Base-by-base conservation (phyloP, 441 rosid species). In the Populus hybrid region DNA sequence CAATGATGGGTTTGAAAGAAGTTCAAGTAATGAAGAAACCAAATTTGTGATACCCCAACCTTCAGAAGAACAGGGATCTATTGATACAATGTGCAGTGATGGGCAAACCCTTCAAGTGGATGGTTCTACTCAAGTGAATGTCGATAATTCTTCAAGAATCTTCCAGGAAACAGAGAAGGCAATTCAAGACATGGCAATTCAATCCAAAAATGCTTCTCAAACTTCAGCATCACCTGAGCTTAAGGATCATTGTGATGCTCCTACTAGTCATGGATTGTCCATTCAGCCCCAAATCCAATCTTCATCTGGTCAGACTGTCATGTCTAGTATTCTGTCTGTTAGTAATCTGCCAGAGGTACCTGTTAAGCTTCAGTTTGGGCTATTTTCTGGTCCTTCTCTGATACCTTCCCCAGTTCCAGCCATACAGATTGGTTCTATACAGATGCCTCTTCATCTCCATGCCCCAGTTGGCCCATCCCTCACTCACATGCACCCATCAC, bases 341-440 rank as follows among this genome's bases (percentile, higher is more conserved):
- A 80, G 81, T 23, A 81, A 78, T 76, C 98, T 89, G 76, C 83
- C 89, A 72, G 95, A 92, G 79, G 83, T 83, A 68, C 95, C 97
- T 68, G 80, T 95, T 73, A 92, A 91, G 83, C 90, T 94, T 77
- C 99, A 92, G 82, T 96, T 96, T 88, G 99, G 98, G 75, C 81
- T 96, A 78, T 96, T 96, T 82, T 93, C 99, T 79, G 95, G 98
- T 78, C 98, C 96, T 75, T 86, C 98, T 66, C 79, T 96, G 81
- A 90, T 94, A 77, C 96, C 98, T 76, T 90, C 99, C 69, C 96
- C 98, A 46, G 90, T 90, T 81, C 99, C 97, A 73, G 98, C 99
- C 78, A 96, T 96, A 84, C 99, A 96, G 85, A 96, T 96, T 82
- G 99, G 99, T 83, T 93, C 99, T 76, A 95, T 95, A 81, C 97